Evolutionary conservation across 208 protist genomes (phyloP), one percentile per base, ranked within the genome.

Genomic region (Trypanosoma platydactyli): DNA sequence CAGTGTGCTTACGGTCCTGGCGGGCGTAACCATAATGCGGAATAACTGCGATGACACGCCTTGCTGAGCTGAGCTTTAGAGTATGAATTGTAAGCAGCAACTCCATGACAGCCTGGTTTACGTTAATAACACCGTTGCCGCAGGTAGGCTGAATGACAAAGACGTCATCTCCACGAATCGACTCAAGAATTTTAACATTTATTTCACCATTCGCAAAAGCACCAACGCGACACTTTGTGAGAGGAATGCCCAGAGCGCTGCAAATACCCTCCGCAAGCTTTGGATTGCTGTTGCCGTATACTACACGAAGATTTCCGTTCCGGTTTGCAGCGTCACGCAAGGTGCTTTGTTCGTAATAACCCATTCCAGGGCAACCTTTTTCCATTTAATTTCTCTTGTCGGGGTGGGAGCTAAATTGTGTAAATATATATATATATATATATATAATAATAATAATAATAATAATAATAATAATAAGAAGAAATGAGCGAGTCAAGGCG

Each of bases 141-240:
- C 93, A 98, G 5, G 97, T 98, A 11, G 94, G 82, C 71, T 99
- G 95, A 45, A 99, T 89, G 20, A 99, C 89, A 71, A 97, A 99
- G 48, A 99, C 81, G 76, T 99, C 98, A 61, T 96, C 91, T 45
- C 91, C 91, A 40, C 91, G 87, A 53, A 94, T 91, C 1, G 88
- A 92, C 57, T 94, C 83, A 27, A 91, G 68, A 61, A 96, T 84
- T 66, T 91, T 91, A 16, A 96, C 79, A 72, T 87, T 87, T 11
- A 79, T 94, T 75, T 96, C 88, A 54, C 91, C 91, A 70, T 96
- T 96, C 18, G 91, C 87, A 64, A 96, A 96, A 42, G 71, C 56
- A 18, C 86, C 85, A 38, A 96, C 91, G 20, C 74, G 81, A 60
- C 83, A 84, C 20, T 62, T 72, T 45, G 84, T 94, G 38, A 88